Conservation (phyloP, 768 basidiomycete genomes). For the Epithele typhae region DNA sequence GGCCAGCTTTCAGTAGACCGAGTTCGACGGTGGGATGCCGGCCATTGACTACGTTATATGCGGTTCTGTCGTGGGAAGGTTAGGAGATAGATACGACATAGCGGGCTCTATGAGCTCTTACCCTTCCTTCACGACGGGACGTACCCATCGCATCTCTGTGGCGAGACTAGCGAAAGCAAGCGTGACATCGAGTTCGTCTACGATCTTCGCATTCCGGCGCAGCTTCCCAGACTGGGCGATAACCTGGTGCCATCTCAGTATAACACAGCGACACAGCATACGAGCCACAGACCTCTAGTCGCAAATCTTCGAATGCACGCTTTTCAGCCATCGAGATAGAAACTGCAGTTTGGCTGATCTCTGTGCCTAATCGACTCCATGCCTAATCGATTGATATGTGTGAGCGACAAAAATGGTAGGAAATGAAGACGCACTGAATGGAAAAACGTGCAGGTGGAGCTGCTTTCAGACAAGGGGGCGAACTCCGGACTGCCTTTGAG, state of each 20-base stretch:
- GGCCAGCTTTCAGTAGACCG: constrained; percentile 67
- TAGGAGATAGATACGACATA: not conserved
- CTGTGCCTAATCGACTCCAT: no score
- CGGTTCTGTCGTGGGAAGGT: constrained; percentile 33
- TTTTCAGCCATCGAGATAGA: constrained; percentile 59
- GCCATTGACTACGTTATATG: constrained; percentile 70
- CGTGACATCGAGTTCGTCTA: constrained; percentile 86
- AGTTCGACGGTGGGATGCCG: constrained; percentile 94
- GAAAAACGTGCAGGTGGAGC: constrained; percentile 66
- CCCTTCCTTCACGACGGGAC: constrained; percentile 69
- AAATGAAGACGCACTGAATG: constrained; percentile 21
- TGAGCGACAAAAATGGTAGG: no score
- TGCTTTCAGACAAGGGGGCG: constrained; percentile 54
- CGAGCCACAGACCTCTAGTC: constrained; percentile 48
- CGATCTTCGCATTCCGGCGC: constrained; percentile 68
- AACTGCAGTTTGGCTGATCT: constrained; percentile 53
- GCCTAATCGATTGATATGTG: no score
- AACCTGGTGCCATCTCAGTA: no score
- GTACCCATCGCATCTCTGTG: constrained; percentile 67
- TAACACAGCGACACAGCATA: no score
- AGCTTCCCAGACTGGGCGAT: constrained; percentile 50
- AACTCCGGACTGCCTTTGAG: constrained; percentile 49
- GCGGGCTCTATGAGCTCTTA: constrained; percentile 31
- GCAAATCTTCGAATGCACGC: constrained; percentile 65
- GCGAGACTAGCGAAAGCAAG: constrained; percentile 81